Evolutionary conservation across 1,284 basidiomycete genomes (phyloP).

Genomic region (Fomitopsis palustris): DNA sequence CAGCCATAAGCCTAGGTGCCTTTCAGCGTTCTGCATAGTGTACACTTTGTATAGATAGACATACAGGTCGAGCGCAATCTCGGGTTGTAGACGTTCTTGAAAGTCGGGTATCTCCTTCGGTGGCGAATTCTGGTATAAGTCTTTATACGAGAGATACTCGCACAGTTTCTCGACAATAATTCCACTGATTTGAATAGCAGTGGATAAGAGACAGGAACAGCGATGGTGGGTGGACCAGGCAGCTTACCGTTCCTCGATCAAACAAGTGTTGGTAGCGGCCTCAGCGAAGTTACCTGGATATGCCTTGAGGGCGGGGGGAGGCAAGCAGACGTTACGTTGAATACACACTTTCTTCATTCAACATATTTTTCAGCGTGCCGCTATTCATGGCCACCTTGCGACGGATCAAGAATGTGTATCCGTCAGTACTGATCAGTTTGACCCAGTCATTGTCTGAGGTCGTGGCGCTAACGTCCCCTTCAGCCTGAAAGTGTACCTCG

Average conservation of each 20-base stretch:
- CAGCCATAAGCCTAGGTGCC: constrained; percentile 54
- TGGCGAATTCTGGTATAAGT: constrained; percentile 56
- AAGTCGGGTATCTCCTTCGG: constrained; percentile 77
- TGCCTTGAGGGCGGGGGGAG: neutral
- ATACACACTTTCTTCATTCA: constrained; percentile 32
- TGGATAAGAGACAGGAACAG: neutral
- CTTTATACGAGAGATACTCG: constrained; percentile 81
- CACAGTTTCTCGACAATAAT: constrained; percentile 78
- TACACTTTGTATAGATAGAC: constrained; percentile 27
- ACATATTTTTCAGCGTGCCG: constrained; percentile 50
- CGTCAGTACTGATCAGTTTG: constrained; percentile 56
- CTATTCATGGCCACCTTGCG: constrained; percentile 54
- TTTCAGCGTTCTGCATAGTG: neutral
- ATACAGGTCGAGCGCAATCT: constrained; percentile 81
- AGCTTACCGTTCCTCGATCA: constrained; percentile 44
- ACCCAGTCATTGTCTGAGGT: constrained; percentile 46
- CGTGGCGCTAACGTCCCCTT: neutral
- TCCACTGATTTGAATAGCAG: constrained; percentile 40
- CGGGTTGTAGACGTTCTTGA: constrained; percentile 72
- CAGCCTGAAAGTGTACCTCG: neutral
- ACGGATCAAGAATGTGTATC: constrained; percentile 57
- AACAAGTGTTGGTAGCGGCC: constrained; percentile 44
- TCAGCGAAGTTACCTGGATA: constrained; percentile 48
- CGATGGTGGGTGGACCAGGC: neutral
- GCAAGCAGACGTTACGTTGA: neutral